Evolutionary conservation across 2,329 filamentous ascomycete species (phyloP), one percentile per base, ranked within the genome.

Genomic region (Dactylonectria macrodidyma): DNA sequence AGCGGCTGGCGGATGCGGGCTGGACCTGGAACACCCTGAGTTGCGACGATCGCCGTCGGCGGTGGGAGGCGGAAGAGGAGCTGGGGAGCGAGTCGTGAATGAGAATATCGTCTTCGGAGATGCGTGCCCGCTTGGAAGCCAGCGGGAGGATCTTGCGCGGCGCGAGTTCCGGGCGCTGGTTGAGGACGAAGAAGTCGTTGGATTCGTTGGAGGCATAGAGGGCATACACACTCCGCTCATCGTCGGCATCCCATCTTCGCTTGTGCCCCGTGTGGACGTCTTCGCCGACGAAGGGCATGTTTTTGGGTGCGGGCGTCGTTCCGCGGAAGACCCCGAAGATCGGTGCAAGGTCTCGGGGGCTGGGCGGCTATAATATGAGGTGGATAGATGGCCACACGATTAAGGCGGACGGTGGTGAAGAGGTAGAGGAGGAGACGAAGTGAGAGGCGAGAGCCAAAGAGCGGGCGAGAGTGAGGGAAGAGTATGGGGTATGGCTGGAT

Each of bases 261-360:
- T 82, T 82, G 55, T 76, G 75, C 44, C 81, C 81, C 38, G 81
- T 75, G 9, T 71, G 69, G 63, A 68, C 67, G 70, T 78, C 78
- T 60, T 77, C 72, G 62, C 76, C 75, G 60, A 82, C 79, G 55
- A 76, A 81, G 22, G 80, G 81, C 81, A 82, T 82, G 44, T 78
- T 50, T 52, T 48, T 30, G 34, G 60, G 52, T 22, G 63, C 66
- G 66, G 16, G 46, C 38, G 36, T 24, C 14, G 22, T 19, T 58
- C 33, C 30, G 59, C 59, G 24, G 57, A 57, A 47, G 51, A 54
- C 58, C 48, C 7, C 26, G 26, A 48, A 55, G 59, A 54, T 59
- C 47, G 9, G 50, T 59, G 55, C 60, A 59, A 54, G 54, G 59
- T 33, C 48, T 58, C 56, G 46, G 46, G 26, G n/a, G 30, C 11